A percentile compares a stretch with the other conserved stretches of the same genome.
phyloP scores from a whole-genome alignment of 257 asterid genomes.

The Solanum bulbocastanum region DNA sequence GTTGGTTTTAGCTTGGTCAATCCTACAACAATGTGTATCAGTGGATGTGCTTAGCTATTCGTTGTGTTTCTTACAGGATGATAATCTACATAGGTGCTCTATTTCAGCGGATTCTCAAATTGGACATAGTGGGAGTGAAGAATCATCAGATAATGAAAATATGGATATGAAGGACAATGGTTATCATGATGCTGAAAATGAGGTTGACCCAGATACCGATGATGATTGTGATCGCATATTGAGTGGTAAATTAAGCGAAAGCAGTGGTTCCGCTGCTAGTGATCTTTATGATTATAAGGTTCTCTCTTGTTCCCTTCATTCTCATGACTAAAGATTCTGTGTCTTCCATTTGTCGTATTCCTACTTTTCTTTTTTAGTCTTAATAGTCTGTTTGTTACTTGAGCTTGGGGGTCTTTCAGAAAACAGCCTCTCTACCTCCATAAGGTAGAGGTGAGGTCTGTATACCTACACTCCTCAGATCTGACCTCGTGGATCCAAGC shows the following conservation, averaged over 20 bases:
- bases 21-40: neutral
- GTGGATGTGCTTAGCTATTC: neutral
- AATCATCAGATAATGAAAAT: constrained; percentile 67
- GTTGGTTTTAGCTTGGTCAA: neutral
- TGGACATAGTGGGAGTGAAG: constrained; percentile 68
- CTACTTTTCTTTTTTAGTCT: neutral
- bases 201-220: constrained; percentile 65
- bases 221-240: constrained; percentile 66
- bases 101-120: constrained; percentile 73
- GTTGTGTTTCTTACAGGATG: constrained; percentile 45
- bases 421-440: neutral
- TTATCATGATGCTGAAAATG: constrained; percentile 87
- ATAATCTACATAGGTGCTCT: constrained; percentile 61
- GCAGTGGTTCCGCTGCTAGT: constrained; percentile 83
- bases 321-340: neutral
- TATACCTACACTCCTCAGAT: neutral
- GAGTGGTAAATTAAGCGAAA: constrained; percentile 81
- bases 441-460: neutral
- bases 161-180: constrained; percentile 50
- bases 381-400: neutral
- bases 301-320: neutral
- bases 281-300: constrained; percentile 94
- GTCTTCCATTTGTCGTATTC: neutral
- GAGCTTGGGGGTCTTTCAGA: neutral
- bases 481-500: neutral